Evolutionary conservation across 2,329 filamentous ascomycete genomes (phyloP).

Genomic region (Xylariaceae sp.): DNA sequence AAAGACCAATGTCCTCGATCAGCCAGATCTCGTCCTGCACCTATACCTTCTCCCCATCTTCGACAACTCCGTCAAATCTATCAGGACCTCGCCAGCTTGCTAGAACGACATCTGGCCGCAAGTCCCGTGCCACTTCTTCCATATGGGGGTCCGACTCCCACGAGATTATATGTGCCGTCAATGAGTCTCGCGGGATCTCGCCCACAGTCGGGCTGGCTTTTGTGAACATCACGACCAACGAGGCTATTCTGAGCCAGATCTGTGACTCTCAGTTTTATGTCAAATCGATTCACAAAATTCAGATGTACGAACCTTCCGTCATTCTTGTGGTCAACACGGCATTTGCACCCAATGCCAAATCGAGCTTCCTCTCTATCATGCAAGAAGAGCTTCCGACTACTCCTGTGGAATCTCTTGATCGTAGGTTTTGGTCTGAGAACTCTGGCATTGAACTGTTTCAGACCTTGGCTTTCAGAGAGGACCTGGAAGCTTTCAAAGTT

Average conservation of each 20-base stretch:
- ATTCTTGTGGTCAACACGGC: slow-evolving; percentile 74
- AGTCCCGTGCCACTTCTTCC: slow-evolving; percentile 37
- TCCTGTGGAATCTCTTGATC: slow-evolving; percentile 61
- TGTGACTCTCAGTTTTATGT: slow-evolving; percentile 91
- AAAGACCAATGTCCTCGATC: background rate
- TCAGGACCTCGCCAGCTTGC: slow-evolving; percentile 19
- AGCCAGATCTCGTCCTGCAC: slow-evolving; percentile 20
- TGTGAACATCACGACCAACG: slow-evolving; percentile 78
- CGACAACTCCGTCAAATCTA: slow-evolving; percentile 23
- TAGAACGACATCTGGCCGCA: slow-evolving; percentile 41
- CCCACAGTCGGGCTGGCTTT: slow-evolving; percentile 83
- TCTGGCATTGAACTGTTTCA: slow-evolving; percentile 74
- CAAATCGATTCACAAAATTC: slow-evolving; percentile 80
- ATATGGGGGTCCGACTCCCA: slow-evolving; percentile 51
- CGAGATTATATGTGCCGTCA: slow-evolving; percentile 81
- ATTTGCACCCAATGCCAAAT: slow-evolving; percentile 60
- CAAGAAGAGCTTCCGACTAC: slow-evolving; percentile 66
- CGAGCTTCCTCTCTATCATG: slow-evolving; percentile 70
- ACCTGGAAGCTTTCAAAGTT: slow-evolving; percentile 76
- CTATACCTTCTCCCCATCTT: slow-evolving; percentile 17
- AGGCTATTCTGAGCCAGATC: slow-evolving; percentile 83
- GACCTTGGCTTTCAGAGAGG: slow-evolving; percentile 72
- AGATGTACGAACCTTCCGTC: slow-evolving; percentile 72
- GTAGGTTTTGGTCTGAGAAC: slow-evolving; percentile 79
- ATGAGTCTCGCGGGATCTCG: slow-evolving; percentile 80